phyloP scores from a whole-genome alignment of 768 basidiomycete genomes.

The Strobilomyces dryophilus region DNA sequence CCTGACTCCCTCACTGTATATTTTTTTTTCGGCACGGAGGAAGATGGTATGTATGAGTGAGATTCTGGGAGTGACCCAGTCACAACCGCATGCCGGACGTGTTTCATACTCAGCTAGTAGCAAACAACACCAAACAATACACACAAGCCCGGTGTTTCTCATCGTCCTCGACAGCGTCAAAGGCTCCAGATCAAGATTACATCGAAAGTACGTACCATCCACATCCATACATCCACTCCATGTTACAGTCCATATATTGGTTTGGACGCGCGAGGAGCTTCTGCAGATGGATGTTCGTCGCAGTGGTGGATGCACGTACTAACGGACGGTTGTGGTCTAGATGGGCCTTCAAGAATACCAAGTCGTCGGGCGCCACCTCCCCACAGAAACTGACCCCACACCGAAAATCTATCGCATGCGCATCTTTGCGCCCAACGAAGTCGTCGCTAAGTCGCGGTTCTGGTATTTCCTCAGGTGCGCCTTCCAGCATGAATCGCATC shows the following conservation, averaged over 20 bases:
- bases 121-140: constrained; percentile 29
- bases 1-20: no score
- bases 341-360: constrained; percentile 91
- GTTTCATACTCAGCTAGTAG: constrained; percentile 6
- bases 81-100: no score
- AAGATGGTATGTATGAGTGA: no score
- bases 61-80: no score
- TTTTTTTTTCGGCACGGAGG: no score
- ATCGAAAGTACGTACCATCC: constrained; percentile 28
- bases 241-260: background rate
- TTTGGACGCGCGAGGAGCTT: background rate
- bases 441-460: constrained; percentile 98
- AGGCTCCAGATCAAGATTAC: constrained; percentile 20
- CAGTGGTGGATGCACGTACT: constrained; percentile 19
- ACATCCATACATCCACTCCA: background rate
- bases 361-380: constrained; percentile 96
- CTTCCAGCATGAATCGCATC: background rate
- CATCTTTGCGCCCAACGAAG: constrained; percentile 98
- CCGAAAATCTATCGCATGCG: constrained; percentile 99
- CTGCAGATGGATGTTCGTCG: constrained; percentile 31
- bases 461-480: constrained; percentile 96
- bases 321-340: constrained; percentile 29
- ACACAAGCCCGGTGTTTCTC: constrained; percentile 10
- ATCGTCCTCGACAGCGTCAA: constrained; percentile 28
- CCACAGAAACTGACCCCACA: constrained; percentile 86